A percentile compares a stretch with the other conserved stretches of the same genome.
phyloP scores from a whole-genome alignment of 1,139 yeast genomes.

The Yamadazyma triangularis region DNA sequence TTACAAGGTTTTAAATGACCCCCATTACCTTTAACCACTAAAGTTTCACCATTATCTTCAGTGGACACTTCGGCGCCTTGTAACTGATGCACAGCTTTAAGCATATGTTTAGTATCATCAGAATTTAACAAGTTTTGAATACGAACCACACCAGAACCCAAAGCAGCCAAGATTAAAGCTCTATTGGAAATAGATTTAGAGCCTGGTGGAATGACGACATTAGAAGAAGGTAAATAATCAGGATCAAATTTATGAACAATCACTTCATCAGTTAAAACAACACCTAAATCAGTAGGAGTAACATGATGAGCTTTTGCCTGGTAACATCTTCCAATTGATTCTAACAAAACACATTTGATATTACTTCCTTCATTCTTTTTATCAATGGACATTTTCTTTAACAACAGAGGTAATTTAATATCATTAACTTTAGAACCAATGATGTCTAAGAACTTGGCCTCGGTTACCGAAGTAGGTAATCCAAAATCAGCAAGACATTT shows the following conservation, averaged over 20 bases:
- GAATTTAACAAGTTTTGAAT: conserved; percentile 85
- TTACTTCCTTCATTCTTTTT: conserved; percentile 92
- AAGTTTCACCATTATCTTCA: conserved; percentile 85
- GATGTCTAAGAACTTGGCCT: conserved; percentile 58
- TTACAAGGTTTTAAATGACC: conserved; percentile 62
- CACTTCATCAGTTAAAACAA: conserved; percentile 81
- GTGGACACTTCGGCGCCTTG: conserved; percentile 78
- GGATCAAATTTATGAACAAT: conserved; percentile 53
- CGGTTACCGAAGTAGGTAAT: conserved; percentile 76
- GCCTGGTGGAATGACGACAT: conserved; percentile 81
- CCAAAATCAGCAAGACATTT: conserved; percentile 84
- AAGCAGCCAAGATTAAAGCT: conserved; percentile 87
- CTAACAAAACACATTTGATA: conserved; percentile 81
- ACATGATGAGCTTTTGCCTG: conserved; percentile 87
- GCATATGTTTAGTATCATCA: conserved; percentile 95
- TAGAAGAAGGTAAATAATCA: conserved; percentile 36
- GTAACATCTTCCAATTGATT: conserved; percentile 81
- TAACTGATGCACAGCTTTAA: conserved; percentile 73
- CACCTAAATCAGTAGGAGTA: conserved; percentile 71
- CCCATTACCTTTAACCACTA: conserved; percentile 84
- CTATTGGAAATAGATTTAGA: conserved; percentile 95
- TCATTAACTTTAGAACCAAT: conserved; percentile 58
- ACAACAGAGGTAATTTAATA: conserved; percentile 67
- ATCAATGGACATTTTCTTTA: conserved; percentile 89
- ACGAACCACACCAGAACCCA: conserved; percentile 80